Conservation (phyloP, 345 rosid genomes). For the Leavenworthia alabamica region DNA sequence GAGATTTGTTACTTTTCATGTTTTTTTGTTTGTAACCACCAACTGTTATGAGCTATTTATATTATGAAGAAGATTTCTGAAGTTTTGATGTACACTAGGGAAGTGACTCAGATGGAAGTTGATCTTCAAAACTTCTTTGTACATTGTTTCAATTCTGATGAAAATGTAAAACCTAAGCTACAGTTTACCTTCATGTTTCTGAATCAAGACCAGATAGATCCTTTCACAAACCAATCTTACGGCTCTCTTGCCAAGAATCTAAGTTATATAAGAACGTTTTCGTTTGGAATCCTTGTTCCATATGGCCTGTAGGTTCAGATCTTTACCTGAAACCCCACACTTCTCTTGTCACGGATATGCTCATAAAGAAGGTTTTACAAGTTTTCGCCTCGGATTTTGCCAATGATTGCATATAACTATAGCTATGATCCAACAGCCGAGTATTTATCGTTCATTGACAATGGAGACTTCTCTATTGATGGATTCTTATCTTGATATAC, state of each 20-base stretch:
- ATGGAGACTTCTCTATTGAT: constrained; percentile 71
- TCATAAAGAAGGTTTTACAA: constrained; percentile 59
- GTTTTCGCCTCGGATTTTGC: constrained; percentile 64
- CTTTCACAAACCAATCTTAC: constrained; percentile 58
- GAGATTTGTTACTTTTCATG: constrained; percentile 1
- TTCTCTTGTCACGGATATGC: constrained; percentile 56
- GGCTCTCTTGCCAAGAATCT: constrained; percentile 47
- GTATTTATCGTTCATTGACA: constrained; percentile 48
- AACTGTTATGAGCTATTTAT: constrained; percentile 1
- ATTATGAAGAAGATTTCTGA: neutral
- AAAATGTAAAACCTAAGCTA: constrained; percentile 25
- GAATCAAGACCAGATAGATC: constrained; percentile 42
- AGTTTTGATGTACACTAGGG: neutral
- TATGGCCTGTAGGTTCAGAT: constrained; percentile 44
- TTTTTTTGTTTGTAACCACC: neutral
- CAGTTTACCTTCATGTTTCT: constrained; percentile 54
- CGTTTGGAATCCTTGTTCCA: constrained; percentile 73
- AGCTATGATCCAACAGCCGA: constrained; percentile 63
- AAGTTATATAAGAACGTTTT: constrained; percentile 59
- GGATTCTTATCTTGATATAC: constrained; percentile 42
- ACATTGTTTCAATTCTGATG: too few species aligned
- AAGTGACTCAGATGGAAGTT: too few species aligned
- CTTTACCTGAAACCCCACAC: constrained; percentile 45
- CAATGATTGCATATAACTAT: constrained; percentile 59
- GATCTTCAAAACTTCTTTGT: too few species aligned